Evolutionary conservation across 495 filamentous ascomycete species (phyloP).

Genomic region (Physcia stellaris): DNA sequence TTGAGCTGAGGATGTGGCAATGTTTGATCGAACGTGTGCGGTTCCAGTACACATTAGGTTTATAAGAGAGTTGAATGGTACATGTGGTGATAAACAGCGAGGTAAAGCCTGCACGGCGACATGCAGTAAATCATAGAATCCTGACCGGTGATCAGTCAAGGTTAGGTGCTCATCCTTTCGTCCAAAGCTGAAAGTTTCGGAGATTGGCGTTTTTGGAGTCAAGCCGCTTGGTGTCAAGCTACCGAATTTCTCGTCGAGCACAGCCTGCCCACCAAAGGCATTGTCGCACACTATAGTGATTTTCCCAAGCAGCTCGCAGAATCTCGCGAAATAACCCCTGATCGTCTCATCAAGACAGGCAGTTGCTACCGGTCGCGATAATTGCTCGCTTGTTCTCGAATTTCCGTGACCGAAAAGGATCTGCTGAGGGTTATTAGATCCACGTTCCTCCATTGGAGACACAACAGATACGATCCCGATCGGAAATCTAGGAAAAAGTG

Average conservation of each 20-base stretch:
- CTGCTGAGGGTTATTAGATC: not conserved
- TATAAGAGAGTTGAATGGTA: slow-evolving; percentile 86
- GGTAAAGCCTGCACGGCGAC: slow-evolving; percentile 92
- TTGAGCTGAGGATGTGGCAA: slow-evolving; percentile 80
- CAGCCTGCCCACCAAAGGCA: slow-evolving; percentile 90
- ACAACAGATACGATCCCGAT: slow-evolving; percentile 10
- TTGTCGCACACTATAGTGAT: slow-evolving; percentile 94
- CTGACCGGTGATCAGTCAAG: slow-evolving; percentile 73
- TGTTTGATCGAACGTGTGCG: slow-evolving; percentile 84
- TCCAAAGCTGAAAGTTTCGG: slow-evolving; percentile 84
- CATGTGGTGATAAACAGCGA: slow-evolving; percentile 77
- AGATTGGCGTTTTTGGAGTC: slow-evolving; percentile 83
- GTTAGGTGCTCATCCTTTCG: slow-evolving; percentile 65
- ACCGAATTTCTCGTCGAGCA: slow-evolving; percentile 86
- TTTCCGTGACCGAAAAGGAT: slow-evolving; percentile 21
- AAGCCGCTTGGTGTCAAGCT: no score
- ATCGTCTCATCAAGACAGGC: slow-evolving; percentile 60
- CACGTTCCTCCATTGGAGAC: not conserved
- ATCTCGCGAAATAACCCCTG: slow-evolving; percentile 71
- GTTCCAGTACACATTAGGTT: slow-evolving; percentile 94
- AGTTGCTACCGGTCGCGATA: slow-evolving; percentile 59
- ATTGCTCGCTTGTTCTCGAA: not conserved
- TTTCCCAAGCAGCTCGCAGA: slow-evolving; percentile 90
- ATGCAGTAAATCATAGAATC: slow-evolving; percentile 89
- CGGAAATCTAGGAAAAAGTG: slow-evolving; percentile 56